Evolutionary conservation across 805 yeast species (phyloP).

Genomic region (Torulaspora quercuum): DNA sequence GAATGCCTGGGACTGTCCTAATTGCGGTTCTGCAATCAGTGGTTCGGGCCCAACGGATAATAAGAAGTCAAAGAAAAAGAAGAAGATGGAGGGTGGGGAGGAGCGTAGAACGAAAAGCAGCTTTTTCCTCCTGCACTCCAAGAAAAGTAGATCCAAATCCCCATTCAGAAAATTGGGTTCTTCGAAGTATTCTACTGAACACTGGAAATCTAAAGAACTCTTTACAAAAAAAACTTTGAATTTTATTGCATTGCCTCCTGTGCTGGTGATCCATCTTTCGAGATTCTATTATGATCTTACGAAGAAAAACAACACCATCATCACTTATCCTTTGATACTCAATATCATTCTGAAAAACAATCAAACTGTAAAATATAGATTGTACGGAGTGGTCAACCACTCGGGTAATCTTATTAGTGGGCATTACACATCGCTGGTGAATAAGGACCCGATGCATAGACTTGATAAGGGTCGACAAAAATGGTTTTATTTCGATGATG

Average conservation of each 20-base stretch:
- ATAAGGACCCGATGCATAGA: conserved; percentile 43
- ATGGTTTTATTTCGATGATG: conserved; percentile 80
- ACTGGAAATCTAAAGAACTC: conserved; percentile 38
- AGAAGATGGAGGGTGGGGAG: conserved; percentile 7
- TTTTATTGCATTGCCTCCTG: conserved; percentile 75
- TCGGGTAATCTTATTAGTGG: conserved; percentile 68
- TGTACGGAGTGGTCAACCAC: conserved; percentile 67
- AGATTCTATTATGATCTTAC: conserved; percentile 61
- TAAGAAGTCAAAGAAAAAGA: conserved; percentile 30
- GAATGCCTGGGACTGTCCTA: conserved; percentile 83
- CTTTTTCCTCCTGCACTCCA: conserved; percentile 21
- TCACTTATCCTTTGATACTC: conserved; percentile 54
- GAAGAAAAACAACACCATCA: conserved; percentile 49
- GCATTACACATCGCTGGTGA: conserved; percentile 68
- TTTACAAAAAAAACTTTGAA: conserved; percentile 63
- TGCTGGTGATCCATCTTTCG: conserved; percentile 79
- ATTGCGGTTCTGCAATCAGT: conserved; percentile 42
- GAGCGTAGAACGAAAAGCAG: conserved; percentile 26
- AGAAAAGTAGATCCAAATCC: conserved; percentile 28
- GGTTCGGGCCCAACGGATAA: conserved; percentile 9
- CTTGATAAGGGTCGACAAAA: conserved; percentile 38
- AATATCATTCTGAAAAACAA: conserved; percentile 44
- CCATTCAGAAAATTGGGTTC: conserved; percentile 16
- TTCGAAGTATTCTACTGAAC: conserved; percentile 29
- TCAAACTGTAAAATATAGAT: conserved; percentile 43